These are phyloP conservation scores for Arctium lappa DNA, from an alignment of 129 eudicot genomes.

Conservation along the genomic window DNA sequence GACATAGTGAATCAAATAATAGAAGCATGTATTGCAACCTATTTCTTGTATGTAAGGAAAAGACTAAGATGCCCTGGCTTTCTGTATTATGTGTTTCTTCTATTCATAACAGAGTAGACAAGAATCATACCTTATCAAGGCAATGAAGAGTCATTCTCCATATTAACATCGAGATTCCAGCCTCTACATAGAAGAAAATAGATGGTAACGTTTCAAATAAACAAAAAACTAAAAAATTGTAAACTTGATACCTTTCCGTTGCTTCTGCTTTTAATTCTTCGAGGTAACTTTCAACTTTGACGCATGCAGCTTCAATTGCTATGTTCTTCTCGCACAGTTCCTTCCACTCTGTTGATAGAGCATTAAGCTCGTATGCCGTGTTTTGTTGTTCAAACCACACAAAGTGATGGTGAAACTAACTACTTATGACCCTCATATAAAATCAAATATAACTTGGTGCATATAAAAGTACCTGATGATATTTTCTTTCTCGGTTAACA, in stretches of 20 bases:
- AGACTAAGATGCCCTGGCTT: background rate
- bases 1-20: too few species aligned
- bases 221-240: background rate
- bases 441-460: too few species aligned
- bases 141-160: conserved; percentile 52
- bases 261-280: conserved; percentile 28
- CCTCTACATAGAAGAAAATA: conserved; percentile 37
- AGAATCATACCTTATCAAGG: conserved; percentile 31
- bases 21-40: too few species aligned
- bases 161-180: conserved; percentile 62
- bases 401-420: conserved; percentile 12
- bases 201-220: background rate
- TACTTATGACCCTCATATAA: background rate
- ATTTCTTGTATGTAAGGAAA: too few species aligned
- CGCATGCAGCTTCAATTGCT: conserved; percentile 79
- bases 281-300: conserved; percentile 43
- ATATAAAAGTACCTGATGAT: too few species aligned
- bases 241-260: conserved; percentile 50
- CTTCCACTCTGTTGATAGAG: conserved; percentile 92
- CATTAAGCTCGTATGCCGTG: conserved; percentile 85
- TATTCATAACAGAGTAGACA: background rate
- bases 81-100: background rate
- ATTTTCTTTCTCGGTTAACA: too few species aligned
- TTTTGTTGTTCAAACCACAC: conserved; percentile 60
- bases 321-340: conserved; percentile 89